phyloP scores from a whole-genome alignment of 2,329 filamentous ascomycete species.

The Scytalidium lignicola region DNA sequence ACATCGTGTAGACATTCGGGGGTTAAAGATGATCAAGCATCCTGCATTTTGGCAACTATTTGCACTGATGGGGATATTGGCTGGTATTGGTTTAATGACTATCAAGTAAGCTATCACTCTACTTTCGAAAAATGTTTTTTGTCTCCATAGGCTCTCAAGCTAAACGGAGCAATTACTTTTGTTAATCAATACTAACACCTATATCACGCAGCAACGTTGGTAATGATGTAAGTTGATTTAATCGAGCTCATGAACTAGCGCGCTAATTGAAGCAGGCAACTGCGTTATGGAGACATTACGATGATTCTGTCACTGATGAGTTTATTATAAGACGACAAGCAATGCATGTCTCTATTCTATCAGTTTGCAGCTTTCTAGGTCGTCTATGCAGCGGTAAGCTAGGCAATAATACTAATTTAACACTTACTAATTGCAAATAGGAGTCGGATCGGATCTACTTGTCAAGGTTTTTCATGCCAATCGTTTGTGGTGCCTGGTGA shows the following conservation, averaged over 20 bases:
- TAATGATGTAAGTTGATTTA: slow-evolving; percentile 56
- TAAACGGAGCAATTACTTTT: not conserved
- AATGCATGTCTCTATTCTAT: slow-evolving; percentile 92
- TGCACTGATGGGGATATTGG: slow-evolving; percentile 79
- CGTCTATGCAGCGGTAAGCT: slow-evolving; percentile 67
- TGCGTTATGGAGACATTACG: slow-evolving; percentile 83
- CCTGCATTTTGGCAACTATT: slow-evolving; percentile 91
- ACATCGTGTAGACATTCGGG: slow-evolving; percentile 86
- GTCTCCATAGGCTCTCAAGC: not conserved
- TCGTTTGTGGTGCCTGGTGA: slow-evolving; percentile 84
- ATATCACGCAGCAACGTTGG: slow-evolving; percentile 77
- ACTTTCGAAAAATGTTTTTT: slow-evolving; percentile 9
- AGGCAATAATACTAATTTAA: not conserved
- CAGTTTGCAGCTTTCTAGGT: slow-evolving; percentile 78
- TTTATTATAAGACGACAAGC: slow-evolving; percentile 80
- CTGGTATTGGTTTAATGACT: slow-evolving; percentile 94
- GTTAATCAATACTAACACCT: slow-evolving; percentile 23
- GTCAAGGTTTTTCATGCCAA: slow-evolving; percentile 76
- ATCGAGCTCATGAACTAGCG: slow-evolving; percentile 3
- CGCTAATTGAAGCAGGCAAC: slow-evolving; percentile 42
- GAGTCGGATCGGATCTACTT: slow-evolving; percentile 86
- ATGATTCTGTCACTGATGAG: slow-evolving; percentile 63
- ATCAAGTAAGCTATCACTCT: slow-evolving; percentile 72
- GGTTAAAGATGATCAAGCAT: slow-evolving; percentile 64
- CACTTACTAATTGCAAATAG: slow-evolving; percentile 33